Conservation (phyloP, 1,284 basidiomycete species). For the Coniferiporia weirii region DNA sequence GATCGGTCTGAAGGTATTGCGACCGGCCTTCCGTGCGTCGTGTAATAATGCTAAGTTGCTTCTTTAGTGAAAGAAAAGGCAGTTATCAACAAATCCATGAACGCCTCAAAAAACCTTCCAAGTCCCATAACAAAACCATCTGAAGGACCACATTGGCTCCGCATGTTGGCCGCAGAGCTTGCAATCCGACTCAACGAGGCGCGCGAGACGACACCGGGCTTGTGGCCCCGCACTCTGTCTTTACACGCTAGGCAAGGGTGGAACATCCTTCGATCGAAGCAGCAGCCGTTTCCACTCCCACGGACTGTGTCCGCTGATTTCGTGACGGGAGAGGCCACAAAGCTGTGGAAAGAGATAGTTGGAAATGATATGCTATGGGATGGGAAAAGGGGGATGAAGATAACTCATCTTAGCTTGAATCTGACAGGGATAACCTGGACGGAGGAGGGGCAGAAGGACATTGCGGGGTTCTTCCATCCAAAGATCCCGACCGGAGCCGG, state of each 20-base stretch:
- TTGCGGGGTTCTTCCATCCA: slow-evolving; percentile 75
- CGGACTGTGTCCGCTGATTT: slow-evolving; percentile 63
- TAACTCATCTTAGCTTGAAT: slow-evolving; percentile 71
- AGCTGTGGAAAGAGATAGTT: slow-evolving; percentile 84
- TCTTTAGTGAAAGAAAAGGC: slow-evolving; percentile 82
- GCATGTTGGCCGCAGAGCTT: slow-evolving; percentile 86
- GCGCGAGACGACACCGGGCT: slow-evolving; percentile 60
- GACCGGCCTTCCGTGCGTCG: slow-evolving; percentile 14
- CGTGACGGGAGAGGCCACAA: slow-evolving; percentile 75
- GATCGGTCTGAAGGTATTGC: slow-evolving; percentile 80
- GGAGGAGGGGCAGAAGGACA: slow-evolving; percentile 80
- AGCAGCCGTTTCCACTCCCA: slow-evolving; percentile 79
- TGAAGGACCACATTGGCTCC: slow-evolving; percentile 86
- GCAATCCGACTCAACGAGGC: slow-evolving; percentile 82
- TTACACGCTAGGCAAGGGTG: slow-evolving; percentile 69
- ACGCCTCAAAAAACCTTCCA: slow-evolving; percentile 87
- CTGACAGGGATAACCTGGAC: slow-evolving; percentile 81
- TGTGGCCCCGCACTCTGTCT: slow-evolving; percentile 93
- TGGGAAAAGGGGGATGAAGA: slow-evolving; percentile 47
- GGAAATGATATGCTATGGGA: slow-evolving; percentile 34
- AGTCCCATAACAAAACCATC: slow-evolving; percentile 65
- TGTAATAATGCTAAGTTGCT: slow-evolving; percentile 3
- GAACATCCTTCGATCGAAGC: slow-evolving; percentile 51
- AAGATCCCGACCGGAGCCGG: slow-evolving; percentile 2
- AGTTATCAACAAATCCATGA: slow-evolving; percentile 82